Evolutionary conservation across 768 basidiomycete species (phyloP), one percentile per base, ranked within the genome.

Genomic region (Mycena crocata): DNA sequence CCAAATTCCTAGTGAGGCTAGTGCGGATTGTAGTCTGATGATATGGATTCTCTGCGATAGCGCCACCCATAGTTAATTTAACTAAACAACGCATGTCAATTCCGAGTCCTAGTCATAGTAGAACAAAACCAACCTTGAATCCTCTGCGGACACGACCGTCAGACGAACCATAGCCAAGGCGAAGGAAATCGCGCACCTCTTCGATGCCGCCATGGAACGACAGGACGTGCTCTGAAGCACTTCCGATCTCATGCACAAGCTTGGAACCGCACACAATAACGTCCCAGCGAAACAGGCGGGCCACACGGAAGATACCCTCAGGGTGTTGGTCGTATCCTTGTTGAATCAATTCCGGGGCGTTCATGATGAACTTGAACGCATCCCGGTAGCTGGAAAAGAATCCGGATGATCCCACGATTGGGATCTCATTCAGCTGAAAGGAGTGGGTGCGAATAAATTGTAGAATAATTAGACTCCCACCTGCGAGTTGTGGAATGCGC

Each of bases 171-270:
- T 37, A 9, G 40, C 40, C 2, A 44, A 12, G 10, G n/a, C 31
- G 23, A 37, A 24, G 14, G 7, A 10, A 21, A 34, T 19, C 3
- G 8, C 34, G 14, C 40, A 81, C 84, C 34, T 85, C 79, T 8
- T 69, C 72, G 0, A 68, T 17, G 0, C 76, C 77, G 26, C 78
- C 80, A 2, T 26, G 0, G 30, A 81, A 77, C 0, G 84, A 85
- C 14, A 85, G 60, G 13, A 73, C 69, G 37, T 82, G 75, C n/a
- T 85, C 82, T 0, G 81, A 69, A 0, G 80, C 78, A 49, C 72
- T 80, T 26, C 76, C 74, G 13, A 85, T 10, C 48, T 86, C 84
- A 21, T 84, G 78, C 35, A 84, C 69, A 15, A 77, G 73, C 49
- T 76, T 68, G 0, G 71, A 72, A 12, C 71, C 73, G 21, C 73